Percentiles rank a stretch among this genome's conserved stretches.
Evolutionary conservation across 495 filamentous ascomycete species (phyloP).

Genomic region (Tuber aestivum): DNA sequence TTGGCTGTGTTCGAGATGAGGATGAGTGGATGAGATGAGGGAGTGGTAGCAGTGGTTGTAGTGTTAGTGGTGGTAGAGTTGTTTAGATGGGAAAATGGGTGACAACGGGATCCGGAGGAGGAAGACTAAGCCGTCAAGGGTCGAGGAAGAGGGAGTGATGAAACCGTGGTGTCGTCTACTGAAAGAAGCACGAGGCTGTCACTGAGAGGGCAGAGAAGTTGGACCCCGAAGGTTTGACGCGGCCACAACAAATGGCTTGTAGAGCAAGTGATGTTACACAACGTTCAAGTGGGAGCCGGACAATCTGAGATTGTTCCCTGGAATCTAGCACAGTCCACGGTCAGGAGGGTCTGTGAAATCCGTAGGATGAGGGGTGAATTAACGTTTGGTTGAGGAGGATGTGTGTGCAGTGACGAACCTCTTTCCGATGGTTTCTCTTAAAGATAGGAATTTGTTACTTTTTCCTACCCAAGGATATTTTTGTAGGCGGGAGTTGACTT

Average conservation of each 20-base stretch:
- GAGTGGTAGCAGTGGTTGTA: background rate
- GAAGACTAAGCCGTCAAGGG: conserved; percentile 1
- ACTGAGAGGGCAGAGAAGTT: conserved; percentile 30
- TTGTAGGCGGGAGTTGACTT: conserved; percentile 26
- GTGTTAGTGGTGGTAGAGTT: background rate
- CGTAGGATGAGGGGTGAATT: conserved; percentile 30
- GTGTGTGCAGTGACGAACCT: conserved; percentile 33
- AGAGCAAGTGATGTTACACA: conserved; percentile 39
- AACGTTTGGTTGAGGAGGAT: conserved; percentile 25
- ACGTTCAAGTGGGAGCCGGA: conserved; percentile 18
- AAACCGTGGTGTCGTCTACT: conserved; percentile 38
- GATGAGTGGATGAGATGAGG: conserved; percentile 36
- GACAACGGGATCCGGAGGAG: background rate
- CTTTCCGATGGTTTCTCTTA: conserved; percentile 31
- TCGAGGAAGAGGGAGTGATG: conserved; percentile 21
- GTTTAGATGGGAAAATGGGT: background rate
- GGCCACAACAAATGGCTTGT: conserved; percentile 38
- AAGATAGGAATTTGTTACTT: conserved; percentile 18
- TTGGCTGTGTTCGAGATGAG: conserved; percentile 37
- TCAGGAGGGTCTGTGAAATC: conserved; percentile 23
- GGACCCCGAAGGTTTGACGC: conserved; percentile 38
- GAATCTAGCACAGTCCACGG: conserved; percentile 29
- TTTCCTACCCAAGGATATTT: conserved; percentile 27
- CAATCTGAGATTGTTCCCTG: conserved; percentile 38
- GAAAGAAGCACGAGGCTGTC: conserved; percentile 40